Base-by-base conservation (phyloP, 441 rosid genomes). In the Euphorbia schlechtendalii region DNA sequence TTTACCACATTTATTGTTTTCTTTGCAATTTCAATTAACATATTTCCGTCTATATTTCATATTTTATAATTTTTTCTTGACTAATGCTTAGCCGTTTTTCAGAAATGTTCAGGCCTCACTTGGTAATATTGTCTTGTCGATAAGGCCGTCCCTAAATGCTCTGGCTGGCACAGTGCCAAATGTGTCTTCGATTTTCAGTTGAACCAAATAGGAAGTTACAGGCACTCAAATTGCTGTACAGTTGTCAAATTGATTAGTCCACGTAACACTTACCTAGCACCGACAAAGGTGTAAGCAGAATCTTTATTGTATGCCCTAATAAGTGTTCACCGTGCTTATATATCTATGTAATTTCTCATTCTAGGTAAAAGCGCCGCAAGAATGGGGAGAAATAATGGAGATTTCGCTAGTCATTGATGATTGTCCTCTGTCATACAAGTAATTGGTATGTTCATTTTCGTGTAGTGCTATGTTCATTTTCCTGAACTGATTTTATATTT, bases 141-240 rank as follows among this genome's bases (percentile, higher is more conserved):
- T 48, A 59, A 63, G 34, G 68, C 48, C 73, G 38, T 18, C 34
- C 28, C 64, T 11, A 56, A 56, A 57, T 58, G 68, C 18, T n/a
- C n/a, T n/a, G n/a, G 67, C 14, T 64, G 73, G 67, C 68, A 46
- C 4, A 46, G 40, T 63, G 73, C 68, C 73, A 69, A 63, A 69
- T 64, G 68, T 63, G 22, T 70, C 13, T 15, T 24, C 32, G 36
- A 58, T 70, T 41, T 56, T 57, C 43, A 5, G 49, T 56, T 30
- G 40, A 56, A 20, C 64, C 73, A 88, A 82, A 83, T 17, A 34
- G 71, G 58, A 59, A 64, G 32, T 55, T 74, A 61, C 49, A 48
- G 52, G 32, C 48, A 0, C 58, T 63, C 40, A 17, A 64, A 52
- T 69, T 67, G 40, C 73, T 68, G 66, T 71, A 76, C 79, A 71